phyloP scores from a whole-genome alignment of 176 grass and related monocot species.

The Triticum urartu region DNA sequence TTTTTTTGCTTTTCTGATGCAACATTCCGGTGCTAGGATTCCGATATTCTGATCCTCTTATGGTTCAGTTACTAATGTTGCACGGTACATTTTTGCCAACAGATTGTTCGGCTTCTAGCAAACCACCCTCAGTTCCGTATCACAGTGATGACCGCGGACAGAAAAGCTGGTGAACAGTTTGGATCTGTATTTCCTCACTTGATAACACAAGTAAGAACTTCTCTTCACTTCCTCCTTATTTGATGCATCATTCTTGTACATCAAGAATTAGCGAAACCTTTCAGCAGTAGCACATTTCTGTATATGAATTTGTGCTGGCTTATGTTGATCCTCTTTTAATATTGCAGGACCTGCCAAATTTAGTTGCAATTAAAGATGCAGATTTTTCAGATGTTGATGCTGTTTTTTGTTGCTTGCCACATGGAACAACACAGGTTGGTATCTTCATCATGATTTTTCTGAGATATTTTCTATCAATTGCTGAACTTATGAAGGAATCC shows the following conservation, averaged over 20 bases:
- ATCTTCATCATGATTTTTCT: constrained; percentile 23
- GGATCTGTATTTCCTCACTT: constrained; percentile 95
- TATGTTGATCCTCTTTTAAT: constrained; percentile 29
- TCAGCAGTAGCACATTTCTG: not conserved
- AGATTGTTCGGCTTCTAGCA: constrained; percentile 85
- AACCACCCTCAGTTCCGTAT: constrained; percentile 78
- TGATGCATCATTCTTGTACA: not conserved
- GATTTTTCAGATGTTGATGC: constrained; percentile 93
- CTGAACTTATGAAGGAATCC: constrained; percentile 9
- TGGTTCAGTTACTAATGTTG: constrained; percentile 8
- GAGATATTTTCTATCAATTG: not conserved
- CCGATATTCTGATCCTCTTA: not conserved
- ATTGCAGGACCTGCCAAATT: constrained; percentile 71
- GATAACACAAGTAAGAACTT: constrained; percentile 59
- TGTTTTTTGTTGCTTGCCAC: constrained; percentile 99
- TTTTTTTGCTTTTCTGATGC: not conserved
- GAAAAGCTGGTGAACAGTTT: constrained; percentile 86
- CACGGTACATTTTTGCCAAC: constrained; percentile 2
- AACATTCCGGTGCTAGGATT: not conserved
- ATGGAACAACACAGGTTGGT: constrained; percentile 90
- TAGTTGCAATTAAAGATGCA: constrained; percentile 91
- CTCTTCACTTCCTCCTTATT: constrained; percentile 3
- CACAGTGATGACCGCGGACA: constrained; percentile 89
- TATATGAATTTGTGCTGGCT: not conserved
- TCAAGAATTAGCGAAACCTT: not conserved